Base-by-base conservation (phyloP, 495 filamentous ascomycete species). In the Pseudotulostoma volvatum region DNA sequence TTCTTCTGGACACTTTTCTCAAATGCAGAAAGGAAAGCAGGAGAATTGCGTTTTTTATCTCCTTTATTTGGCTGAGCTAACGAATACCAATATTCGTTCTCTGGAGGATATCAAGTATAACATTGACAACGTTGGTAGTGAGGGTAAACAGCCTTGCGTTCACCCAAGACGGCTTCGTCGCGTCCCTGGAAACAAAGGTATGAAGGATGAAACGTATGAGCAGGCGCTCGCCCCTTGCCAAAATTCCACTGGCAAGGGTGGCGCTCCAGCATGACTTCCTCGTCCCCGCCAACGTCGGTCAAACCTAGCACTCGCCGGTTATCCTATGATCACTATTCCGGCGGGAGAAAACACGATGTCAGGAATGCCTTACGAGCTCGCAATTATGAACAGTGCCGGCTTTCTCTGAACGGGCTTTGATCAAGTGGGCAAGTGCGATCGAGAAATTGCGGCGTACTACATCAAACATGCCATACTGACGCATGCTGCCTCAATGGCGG, bases 101-200 rank as follows among this genome's bases (percentile, higher is more conserved):
- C 61, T 84, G 4, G 76, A 74, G 44, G 79, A 84, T 45, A 66
- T 83, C 20, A 49, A 66, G 51, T 82, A 76, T 59, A 84, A 85
- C 52, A 62, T 60, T 43, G 68, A 70, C 41, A 77, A 81, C 49
- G 60, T 58, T 47, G 76, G 71, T 33, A 66, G 63, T n/a, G 80
- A 85, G 60, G 80, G 80, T 35, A 79, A 77, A n/a, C 45, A 60
- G 11, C 74, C 77, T 1, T 59, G 62, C 43, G 64, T 72, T 11
- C 55, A 71, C 47, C 77, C 78, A 84, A 55, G 80, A 83, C 42
- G 64, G 68, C 18, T 75, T 84, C 50, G 55, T 74, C 13, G 76
- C 72, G 1, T 72, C 68, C 9, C 55, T 77, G 7, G 71, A 60
- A 38, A 70, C 65, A 15, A 69, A 38, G 77, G 77, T 9, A 51